phyloP scores from a whole-genome alignment of 768 basidiomycete species.

The Collybia nuda region DNA sequence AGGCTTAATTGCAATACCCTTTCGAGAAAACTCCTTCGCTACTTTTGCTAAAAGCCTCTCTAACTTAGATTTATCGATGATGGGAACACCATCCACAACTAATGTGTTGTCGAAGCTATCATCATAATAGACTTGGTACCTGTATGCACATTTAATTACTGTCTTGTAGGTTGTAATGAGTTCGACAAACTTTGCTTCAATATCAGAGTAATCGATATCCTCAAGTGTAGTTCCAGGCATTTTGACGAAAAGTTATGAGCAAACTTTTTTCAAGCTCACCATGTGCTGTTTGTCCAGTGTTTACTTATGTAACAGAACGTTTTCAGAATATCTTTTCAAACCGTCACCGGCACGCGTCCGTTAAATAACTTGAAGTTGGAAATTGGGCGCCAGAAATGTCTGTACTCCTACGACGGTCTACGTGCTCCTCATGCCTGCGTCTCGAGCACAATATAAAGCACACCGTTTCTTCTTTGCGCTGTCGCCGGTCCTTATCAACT shows the following conservation, averaged over 20 bases:
- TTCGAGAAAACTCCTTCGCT: conserved; percentile 79
- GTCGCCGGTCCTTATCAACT: not conserved
- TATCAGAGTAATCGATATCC: conserved; percentile 84
- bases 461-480: not conserved
- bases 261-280: too few species aligned
- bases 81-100: conserved; percentile 89
- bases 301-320: too few species aligned
- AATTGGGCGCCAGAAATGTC: too few species aligned
- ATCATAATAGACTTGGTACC: conserved; percentile 83
- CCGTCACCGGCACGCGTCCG: too few species aligned
- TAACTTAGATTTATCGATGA: conserved; percentile 84
- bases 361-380: too few species aligned
- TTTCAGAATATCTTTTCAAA: too few species aligned
- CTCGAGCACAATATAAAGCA: not conserved
- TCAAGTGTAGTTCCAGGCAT: conserved; percentile 57
- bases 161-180: not conserved
- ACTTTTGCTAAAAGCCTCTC: conserved; percentile 82
- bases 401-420: conserved; percentile 10
- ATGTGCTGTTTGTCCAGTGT: conserved; percentile 4
- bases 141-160: conserved; percentile 26
- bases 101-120: conserved; percentile 89
- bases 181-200: conserved; percentile 73
- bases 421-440: conserved; percentile 5
- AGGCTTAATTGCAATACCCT: conserved; percentile 72
- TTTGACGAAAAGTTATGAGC: conserved; percentile 21